phyloP scores from a whole-genome alignment of 2,329 filamentous ascomycete species.

The Meredithiella fracta region DNA sequence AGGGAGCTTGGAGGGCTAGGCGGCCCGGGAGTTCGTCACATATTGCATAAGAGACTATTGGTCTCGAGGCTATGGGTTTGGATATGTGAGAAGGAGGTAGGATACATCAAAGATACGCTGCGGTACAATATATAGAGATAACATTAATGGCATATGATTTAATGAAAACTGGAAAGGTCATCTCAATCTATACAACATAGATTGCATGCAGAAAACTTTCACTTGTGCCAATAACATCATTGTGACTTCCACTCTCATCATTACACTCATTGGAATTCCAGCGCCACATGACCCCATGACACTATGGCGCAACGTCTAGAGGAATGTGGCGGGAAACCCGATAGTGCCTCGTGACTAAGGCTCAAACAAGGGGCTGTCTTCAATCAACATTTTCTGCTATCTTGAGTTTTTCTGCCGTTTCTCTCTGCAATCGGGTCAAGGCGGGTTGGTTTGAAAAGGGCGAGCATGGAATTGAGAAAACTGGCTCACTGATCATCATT shows the following conservation, averaged over 20 bases:
- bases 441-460: neutral
- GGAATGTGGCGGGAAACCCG: neutral
- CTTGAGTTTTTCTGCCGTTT: neutral
- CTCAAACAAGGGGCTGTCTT: neutral
- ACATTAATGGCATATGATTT: conserved; percentile 2
- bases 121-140: conserved; percentile 3
- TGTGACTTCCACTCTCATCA: neutral
- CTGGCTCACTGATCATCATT: neutral
- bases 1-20: neutral
- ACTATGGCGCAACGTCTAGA: neutral
- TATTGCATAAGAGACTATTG: conserved; percentile 1
- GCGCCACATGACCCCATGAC: neutral
- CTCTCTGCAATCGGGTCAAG: neutral
- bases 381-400: neutral
- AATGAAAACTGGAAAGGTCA: neutral
- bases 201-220: neutral
- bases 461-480: neutral
- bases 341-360: conserved; percentile 5
- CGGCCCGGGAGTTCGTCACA: neutral
- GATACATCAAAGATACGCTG: neutral
- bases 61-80: neutral
- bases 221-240: neutral
- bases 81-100: too few species aligned
- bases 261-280: neutral
- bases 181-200: neutral